Evolutionary conservation across 495 filamentous ascomycete species (phyloP).

Genomic region (Pyronema domesticum): DNA sequence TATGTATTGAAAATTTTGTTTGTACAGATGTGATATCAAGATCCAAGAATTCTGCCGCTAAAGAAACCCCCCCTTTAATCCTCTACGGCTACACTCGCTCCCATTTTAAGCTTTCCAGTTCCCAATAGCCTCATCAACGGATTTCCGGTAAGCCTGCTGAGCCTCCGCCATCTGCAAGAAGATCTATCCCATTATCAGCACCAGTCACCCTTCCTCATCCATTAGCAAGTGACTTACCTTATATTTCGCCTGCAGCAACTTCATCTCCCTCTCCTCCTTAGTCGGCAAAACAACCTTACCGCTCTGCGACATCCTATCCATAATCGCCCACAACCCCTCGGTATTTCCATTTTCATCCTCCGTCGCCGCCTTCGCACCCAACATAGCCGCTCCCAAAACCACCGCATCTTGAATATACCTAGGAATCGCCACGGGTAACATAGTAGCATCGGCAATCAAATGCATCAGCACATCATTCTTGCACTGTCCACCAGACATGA

Average conservation of each 20-base stretch:
- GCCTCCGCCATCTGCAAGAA: conserved; percentile 62
- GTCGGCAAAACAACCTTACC: conserved; percentile 65
- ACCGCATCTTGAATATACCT: conserved; percentile 90
- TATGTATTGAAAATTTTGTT: too few species aligned
- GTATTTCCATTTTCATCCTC: conserved; percentile 54
- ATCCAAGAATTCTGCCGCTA: too few species aligned
- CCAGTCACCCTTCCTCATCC: conserved; percentile 26
- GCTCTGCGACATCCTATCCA: conserved; percentile 91
- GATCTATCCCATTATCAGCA: conserved; percentile 26
- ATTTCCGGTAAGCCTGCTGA: conserved; percentile 53
- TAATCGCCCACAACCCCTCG: conserved; percentile 82
- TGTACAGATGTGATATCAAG: too few species aligned
- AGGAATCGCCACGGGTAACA: conserved; percentile 81
- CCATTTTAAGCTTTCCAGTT: too few species aligned
- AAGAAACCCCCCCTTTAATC: too few species aligned
- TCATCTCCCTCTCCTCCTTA: conserved; percentile 51
- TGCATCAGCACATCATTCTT: conserved; percentile 83
- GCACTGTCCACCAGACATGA: conserved; percentile 96
- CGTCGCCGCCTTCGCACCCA: conserved; percentile 86
- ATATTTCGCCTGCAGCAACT: conserved; percentile 69
- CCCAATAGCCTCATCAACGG: conserved; percentile 42
- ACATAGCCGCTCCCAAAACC: conserved; percentile 89
- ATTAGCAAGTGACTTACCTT: conserved; percentile 31
- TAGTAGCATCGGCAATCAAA: conserved; percentile 75
- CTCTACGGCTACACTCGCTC: too few species aligned